phyloP scores from a whole-genome alignment of 495 filamentous ascomycete genomes.

The Pseudoneurospora amorphoporcata region DNA sequence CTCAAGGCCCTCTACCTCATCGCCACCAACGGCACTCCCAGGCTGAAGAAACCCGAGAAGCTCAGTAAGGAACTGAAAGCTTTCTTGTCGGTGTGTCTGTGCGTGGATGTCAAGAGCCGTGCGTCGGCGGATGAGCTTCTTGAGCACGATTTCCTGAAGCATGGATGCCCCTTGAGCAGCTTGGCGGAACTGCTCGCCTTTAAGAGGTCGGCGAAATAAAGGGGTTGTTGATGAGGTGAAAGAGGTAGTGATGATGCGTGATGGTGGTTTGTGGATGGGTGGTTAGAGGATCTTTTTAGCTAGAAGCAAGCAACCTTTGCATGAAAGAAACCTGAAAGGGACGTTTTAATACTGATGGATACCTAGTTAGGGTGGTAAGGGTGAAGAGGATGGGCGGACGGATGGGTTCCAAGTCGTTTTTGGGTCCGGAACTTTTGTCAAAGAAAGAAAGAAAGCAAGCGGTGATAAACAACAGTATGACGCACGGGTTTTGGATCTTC shows the following conservation, averaged over 20 bases:
- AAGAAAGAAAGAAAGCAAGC: not conserved
- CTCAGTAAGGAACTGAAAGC: constrained; percentile 92
- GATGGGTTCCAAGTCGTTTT: not conserved
- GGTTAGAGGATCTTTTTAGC: not conserved
- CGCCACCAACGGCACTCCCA: constrained; percentile 92
- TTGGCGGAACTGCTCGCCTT: constrained; percentile 81
- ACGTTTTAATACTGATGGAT: not conserved
- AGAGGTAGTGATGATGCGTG: not conserved
- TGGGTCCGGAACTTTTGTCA: not conserved
- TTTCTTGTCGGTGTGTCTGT: constrained; percentile 90
- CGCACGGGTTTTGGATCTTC: not conserved
- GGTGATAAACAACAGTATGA: not conserved
- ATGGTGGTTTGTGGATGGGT: not conserved
- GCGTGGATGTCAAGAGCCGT: constrained; percentile 89
- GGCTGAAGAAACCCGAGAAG: constrained; percentile 94
- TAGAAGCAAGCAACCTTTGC: not conserved
- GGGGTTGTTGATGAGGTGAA: not conserved
- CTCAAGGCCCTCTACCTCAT: constrained; percentile 95
- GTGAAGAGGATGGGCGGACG: not conserved
- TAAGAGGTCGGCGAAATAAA: constrained; percentile 44
- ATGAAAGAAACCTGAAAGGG: not conserved
- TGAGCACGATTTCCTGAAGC: constrained; percentile 65
- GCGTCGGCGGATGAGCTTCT: constrained; percentile 84
- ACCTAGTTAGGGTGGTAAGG: not conserved
- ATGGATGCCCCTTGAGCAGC: constrained; percentile 68